These are phyloP conservation scores for Syzygium grande DNA, from an alignment of 345 rosid species.

Conservation along the genomic window DNA sequence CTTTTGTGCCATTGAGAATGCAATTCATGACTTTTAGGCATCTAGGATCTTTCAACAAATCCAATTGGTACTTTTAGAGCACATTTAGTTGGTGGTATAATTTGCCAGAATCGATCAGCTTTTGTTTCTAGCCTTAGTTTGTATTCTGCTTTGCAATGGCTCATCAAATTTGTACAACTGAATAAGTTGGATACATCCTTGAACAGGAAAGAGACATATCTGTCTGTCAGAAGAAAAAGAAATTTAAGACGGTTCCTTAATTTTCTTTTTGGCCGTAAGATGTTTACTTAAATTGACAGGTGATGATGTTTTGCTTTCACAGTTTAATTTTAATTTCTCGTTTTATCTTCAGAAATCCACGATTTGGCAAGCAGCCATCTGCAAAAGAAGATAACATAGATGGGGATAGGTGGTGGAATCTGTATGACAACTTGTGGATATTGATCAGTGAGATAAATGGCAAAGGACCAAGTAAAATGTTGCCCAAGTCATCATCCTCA, in stretches of 20 bases:
- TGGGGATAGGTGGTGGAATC: constrained; percentile 75
- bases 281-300: not conserved
- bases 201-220: not conserved
- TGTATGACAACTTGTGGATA: constrained; percentile 83
- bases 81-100: not conserved
- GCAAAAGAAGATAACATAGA: constrained; percentile 29
- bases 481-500: constrained; percentile 42
- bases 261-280: not conserved
- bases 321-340: not conserved
- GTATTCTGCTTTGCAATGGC: not conserved
- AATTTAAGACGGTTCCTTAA: not conserved
- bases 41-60: not conserved
- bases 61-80: not conserved
- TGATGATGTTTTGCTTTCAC: not conserved
- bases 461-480: constrained; percentile 66
- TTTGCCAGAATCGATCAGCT: not conserved
- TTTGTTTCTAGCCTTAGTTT: not conserved
- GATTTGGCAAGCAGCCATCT: constrained; percentile 26
- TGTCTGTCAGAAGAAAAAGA: not conserved
- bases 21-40: not conserved
- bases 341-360: constrained; percentile 29
- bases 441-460: constrained; percentile 74
- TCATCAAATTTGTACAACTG: not conserved
- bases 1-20: not conserved
- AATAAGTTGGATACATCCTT: not conserved